Conservation (phyloP, 2,329 filamentous ascomycete species). For the Fonsecaea multimorphosa region DNA sequence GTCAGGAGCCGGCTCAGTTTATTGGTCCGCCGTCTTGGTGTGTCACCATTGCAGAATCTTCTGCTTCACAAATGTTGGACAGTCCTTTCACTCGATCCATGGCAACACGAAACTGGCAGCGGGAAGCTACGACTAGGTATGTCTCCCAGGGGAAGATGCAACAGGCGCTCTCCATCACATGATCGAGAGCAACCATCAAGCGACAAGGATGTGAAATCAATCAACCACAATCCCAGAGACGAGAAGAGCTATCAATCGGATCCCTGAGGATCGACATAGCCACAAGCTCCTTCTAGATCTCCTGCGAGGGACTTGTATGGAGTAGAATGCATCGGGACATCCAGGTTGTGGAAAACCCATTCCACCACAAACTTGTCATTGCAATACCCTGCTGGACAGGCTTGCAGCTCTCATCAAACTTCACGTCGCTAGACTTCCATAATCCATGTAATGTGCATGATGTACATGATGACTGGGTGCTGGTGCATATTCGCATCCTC, state of each 20-base stretch:
- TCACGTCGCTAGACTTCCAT: neutral
- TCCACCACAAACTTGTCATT: neutral
- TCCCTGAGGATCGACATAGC: neutral
- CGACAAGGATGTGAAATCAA: neutral
- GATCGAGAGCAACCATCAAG: neutral
- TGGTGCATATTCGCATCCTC: constrained; percentile 1
- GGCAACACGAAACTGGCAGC: neutral
- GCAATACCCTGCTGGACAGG: neutral
- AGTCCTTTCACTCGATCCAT: neutral
- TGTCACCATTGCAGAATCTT: neutral
- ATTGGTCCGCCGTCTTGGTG: neutral
- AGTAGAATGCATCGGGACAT: neutral
- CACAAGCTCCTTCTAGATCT: neutral
- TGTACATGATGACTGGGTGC: constrained; percentile 12
- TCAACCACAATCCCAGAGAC: neutral
- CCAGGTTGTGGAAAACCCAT: neutral
- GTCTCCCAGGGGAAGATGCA: neutral
- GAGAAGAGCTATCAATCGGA: neutral
- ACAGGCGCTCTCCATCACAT: neutral
- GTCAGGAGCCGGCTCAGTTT: neutral
- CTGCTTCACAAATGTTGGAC: neutral
- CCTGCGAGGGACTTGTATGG: neutral
- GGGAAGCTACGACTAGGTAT: neutral
- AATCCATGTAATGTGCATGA: constrained; percentile 1
- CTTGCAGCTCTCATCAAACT: neutral